Conservation (phyloP, 805 yeast species). For the Ascoidea asiatica region DNA sequence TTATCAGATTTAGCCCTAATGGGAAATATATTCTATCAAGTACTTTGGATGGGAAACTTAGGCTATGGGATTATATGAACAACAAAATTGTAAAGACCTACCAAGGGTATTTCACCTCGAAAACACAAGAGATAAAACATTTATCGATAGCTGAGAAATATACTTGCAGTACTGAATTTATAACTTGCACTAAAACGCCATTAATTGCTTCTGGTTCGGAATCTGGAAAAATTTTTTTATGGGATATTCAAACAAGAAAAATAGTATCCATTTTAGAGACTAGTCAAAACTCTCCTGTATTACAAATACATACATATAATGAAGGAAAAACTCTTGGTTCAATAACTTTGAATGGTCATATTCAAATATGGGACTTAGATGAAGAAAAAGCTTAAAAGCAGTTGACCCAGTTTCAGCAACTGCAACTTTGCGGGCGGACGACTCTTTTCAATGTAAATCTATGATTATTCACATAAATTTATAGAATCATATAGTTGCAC, state of each 20-base stretch:
- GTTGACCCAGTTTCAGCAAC: no score
- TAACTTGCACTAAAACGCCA: constrained; percentile 23
- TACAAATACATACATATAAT: constrained; percentile 26
- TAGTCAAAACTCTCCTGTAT: constrained; percentile 18
- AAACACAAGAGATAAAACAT: neutral
- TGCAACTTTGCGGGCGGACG: neutral
- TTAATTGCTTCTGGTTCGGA: constrained; percentile 53
- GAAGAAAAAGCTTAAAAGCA: neutral
- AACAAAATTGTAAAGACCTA: constrained; percentile 72
- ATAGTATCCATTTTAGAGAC: constrained; percentile 17
- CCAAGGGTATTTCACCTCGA: constrained; percentile 14
- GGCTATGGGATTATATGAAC: constrained; percentile 80
- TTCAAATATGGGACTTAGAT: constrained; percentile 6
- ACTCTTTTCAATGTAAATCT: no score
- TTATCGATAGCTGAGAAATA: constrained; percentile 31
- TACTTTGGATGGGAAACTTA: constrained; percentile 63
- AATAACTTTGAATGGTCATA: constrained; percentile 17
- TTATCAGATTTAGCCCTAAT: constrained; percentile 65
- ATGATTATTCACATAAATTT: no score
- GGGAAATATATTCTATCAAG: constrained; percentile 68
- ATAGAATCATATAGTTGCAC: no score
- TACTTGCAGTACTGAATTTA: constrained; percentile 38
- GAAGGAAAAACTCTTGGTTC: constrained; percentile 24
- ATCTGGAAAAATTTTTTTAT: constrained; percentile 34
- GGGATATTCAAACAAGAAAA: constrained; percentile 55